Evolutionary conservation across 495 filamentous ascomycete genomes (phyloP).

Genomic region (Penicillium diatomitis): DNA sequence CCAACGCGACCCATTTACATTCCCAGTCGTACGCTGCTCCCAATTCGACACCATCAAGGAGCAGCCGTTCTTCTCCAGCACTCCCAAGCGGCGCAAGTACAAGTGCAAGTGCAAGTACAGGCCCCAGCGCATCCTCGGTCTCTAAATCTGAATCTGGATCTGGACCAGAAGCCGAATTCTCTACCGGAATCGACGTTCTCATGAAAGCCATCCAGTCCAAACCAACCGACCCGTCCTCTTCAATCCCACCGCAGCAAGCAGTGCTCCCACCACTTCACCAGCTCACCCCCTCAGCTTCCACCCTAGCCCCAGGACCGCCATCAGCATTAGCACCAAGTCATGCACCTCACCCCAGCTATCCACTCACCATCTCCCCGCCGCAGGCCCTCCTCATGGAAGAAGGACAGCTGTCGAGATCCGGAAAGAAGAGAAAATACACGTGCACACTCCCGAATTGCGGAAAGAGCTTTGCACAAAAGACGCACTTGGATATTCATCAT

Average conservation of each 20-base stretch:
- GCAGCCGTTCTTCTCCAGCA: too few species aligned
- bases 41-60: too few species aligned
- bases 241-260: conserved; percentile 15
- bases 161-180: conserved; percentile 48
- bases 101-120: too few species aligned
- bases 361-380: conserved; percentile 20
- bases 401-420: conserved; percentile 23
- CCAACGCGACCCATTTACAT: too few species aligned
- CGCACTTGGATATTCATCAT: conserved; percentile 85
- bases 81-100: too few species aligned
- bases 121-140: too few species aligned
- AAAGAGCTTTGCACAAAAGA: conserved; percentile 86
- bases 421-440: conserved; percentile 49
- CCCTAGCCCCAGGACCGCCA: too few species aligned
- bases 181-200: conserved; percentile 78
- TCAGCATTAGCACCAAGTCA: conserved; percentile 3
- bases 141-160: neutral
- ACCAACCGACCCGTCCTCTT: conserved; percentile 12
- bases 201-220: conserved; percentile 89
- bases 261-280: conserved; percentile 28
- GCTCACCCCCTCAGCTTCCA: conserved; percentile 8
- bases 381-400: conserved; percentile 19
- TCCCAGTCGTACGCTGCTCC: too few species aligned
- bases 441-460: conserved; percentile 69
- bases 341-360: conserved; percentile 17